Evolutionary conservation across 1,139 yeast species (phyloP).

Genomic region (Pichia sp.): DNA sequence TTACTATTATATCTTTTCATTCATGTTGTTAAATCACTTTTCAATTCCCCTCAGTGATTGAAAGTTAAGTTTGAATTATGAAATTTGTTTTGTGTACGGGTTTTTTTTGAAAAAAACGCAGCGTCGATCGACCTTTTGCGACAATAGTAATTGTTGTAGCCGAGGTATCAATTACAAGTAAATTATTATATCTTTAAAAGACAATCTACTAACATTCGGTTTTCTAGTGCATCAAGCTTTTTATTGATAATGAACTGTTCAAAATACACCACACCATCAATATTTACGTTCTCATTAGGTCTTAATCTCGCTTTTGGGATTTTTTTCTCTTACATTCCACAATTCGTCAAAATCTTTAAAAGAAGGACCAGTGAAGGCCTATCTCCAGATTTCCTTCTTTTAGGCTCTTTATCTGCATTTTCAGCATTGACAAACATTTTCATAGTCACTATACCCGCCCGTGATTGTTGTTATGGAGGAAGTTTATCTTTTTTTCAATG

Average conservation of each 20-base stretch:
- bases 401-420: conserved; percentile 69
- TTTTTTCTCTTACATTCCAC: conserved; percentile 70
- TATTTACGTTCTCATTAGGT: conserved; percentile 43
- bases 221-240: background rate
- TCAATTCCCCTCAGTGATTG: background rate
- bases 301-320: conserved; percentile 58
- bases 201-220: no score
- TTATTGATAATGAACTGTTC: conserved; percentile 28
- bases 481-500: conserved; percentile 51
- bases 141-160: background rate
- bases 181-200: no score
- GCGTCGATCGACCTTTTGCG: background rate
- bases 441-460: conserved; percentile 50
- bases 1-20: background rate
- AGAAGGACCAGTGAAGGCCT: conserved; percentile 73
- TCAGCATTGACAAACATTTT: conserved; percentile 66
- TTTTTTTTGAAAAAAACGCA: background rate
- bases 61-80: background rate
- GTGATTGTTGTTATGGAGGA: conserved; percentile 41
- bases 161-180: background rate
- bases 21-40: background rate
- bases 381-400: conserved; percentile 63
- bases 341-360: conserved; percentile 53
- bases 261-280: conserved; percentile 42
- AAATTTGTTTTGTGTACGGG: background rate